Evolutionary conservation across 169 alveolate genomes (phyloP), one percentile per base, ranked within the genome.

Genomic region (Babesia bovis): DNA sequence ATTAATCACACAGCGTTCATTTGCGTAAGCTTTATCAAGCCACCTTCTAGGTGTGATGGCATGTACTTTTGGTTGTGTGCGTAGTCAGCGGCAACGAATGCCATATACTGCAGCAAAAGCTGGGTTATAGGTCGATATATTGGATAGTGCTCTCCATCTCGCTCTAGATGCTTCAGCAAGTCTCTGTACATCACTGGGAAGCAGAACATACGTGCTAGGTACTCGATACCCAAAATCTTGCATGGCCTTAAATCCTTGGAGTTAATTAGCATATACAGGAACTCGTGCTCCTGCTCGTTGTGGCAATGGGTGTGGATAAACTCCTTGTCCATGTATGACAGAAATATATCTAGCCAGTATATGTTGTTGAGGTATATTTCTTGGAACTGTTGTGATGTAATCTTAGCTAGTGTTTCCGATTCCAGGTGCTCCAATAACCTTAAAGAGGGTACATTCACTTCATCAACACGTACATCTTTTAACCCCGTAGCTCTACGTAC

Each of bases 271-370:
- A 38, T 28, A 23, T 30, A 28, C n/a, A 79, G 19, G n/a, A 66
- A 69, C 47, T 45, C 55, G 30, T 55, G 55, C 53, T 79, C 87
- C 55, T 13, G 17, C 12, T 33, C 55, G 32, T 47, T 56, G 65
- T 69, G 55, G 56, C 87, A 79, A 57, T 82, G 63, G 30, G 49
- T 25, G 45, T 68, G 41, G 23, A 70, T 28, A 17, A 70, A 79
- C 21, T 13, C n/a, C 33, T 23, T 47, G 71, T 79, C 87, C 51
- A 79, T 45, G 69, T 82, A 79, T 19, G 47, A 30, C 38, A 79
- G 35, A 41, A 41, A 55, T n/a, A 79, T 13, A 17, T 79, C 87
- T 26, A 79, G 53, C 87, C 87, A 79, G 78, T 79, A 79, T 21
- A 79, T 45, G 41, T 79, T 67, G 50, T 79, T 79, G 12, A 73